Evolutionary conservation across 2,329 filamentous ascomycete genomes (phyloP), one percentile per base, ranked within the genome.

Genomic region (Ceratocystis harringtonii): DNA sequence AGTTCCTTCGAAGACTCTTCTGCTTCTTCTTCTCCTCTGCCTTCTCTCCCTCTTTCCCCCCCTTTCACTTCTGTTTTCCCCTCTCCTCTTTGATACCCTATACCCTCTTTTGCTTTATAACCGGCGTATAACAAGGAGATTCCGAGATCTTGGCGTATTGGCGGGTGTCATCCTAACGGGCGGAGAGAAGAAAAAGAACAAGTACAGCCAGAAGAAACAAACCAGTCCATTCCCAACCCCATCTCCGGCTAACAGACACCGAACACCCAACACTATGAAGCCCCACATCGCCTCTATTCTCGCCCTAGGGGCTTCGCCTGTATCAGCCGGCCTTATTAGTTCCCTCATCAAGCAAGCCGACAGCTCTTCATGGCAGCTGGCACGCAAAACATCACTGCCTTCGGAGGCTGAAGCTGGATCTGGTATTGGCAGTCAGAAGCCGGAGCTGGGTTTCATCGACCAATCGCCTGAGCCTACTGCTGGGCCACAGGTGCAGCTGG

Each of bases 401-500:
- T 62, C 67, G 4, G 66, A 69, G 55, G 67, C 62, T 17, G 25
- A 58, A 7, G 32, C 28, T 2, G 55, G 55, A 8, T n/a, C 28
- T n/a, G 55, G 4, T 15, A 7, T 30, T 17, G 17, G 22, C 55
- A n/a, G 12, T 30, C 55, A 58, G 28, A 17, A 15, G 4, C 36
- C 6, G n/a, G n/a, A 58, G 28, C 15, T 41, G n/a, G 50, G 55
- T 32, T 28, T 71, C 64, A 28, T 74, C n/a, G 71, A 68, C 28
- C 55, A 69, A 66, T 71, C 72, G 7, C 74, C 74, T 2, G 68
- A 68, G 19, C 74, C 74, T 58, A 75, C 74, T 2, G 66, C 69
- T 19, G 71, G 70, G 0, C 74, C 71, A 5, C 64, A 72, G 22
- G 57, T 72, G 10, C 64, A 72, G 28, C 60, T 72, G 60, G 74